Evolutionary conservation across 2,329 filamentous ascomycete genomes (phyloP), one percentile per base, ranked within the genome.

Genomic region (Hawksworthiomyces lignivorus): DNA sequence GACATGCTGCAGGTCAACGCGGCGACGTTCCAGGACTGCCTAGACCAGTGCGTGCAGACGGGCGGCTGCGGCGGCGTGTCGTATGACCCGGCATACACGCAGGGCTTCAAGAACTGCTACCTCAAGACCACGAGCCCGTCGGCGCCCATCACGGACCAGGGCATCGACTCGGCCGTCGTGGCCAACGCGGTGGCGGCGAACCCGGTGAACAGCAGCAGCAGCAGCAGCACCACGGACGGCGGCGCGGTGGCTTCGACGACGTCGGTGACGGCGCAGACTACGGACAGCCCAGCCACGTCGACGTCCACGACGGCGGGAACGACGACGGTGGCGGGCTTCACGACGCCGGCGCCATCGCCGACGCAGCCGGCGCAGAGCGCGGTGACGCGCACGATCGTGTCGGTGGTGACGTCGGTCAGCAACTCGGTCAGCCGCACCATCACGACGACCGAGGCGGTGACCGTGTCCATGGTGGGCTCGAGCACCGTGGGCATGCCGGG

Each of bases 281-380:
- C 24, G 17, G 15, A 1, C 64, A 79, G 45, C 70, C 73, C 55
- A 75, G 76, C 55, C 22, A 34, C 43, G n/a, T 22, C 36, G 20
- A 22, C 33, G n/a, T 33, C 33, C 17, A 26, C 38, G 12, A 11
- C 33, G 22, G 11, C 42, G 8, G n/a, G 19, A 17, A 35, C 29
- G 7, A 36, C 30, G 3, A 39, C 24, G 22, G 12, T 26, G 8
- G 24, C 8, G 24, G 24, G 24, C 8, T 26, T 26, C 12, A 26
- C 24, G 12, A 26, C 24, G 8, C 12, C 12, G 12, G 8, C 24
- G 8, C 8, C 24, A 26, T 26, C 24, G 24, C 38, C 14, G 15
- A 22, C 5, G 18, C 41, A 26, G 20, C 41, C 22, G 32, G 37
- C n/a, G 39, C 30, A 35, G n/a, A 36, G 30, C 31, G 29, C 41